Percentiles rank a stretch among this genome's conserved stretches.
Evolutionary conservation across 352 stramenopile species (phyloP).

Genomic region (Phytophthora tentaculata): DNA sequence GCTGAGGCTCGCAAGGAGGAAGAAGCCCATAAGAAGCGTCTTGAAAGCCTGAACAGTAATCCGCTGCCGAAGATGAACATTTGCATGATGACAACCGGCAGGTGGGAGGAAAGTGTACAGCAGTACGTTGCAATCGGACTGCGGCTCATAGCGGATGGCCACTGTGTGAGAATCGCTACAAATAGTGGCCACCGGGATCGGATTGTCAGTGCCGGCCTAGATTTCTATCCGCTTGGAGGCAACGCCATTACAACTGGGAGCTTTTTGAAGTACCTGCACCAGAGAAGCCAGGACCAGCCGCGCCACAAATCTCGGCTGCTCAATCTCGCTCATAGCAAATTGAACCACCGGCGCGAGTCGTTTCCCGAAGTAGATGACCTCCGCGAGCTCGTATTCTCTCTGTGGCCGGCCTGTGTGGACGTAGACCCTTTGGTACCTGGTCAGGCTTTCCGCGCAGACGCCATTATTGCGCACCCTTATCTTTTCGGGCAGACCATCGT

Average conservation of each 20-base stretch:
- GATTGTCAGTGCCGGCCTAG: slow-evolving; percentile 62
- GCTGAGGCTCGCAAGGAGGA: slow-evolving; percentile 28
- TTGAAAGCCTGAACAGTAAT: slow-evolving; percentile 30
- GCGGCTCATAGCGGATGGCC: slow-evolving; percentile 76
- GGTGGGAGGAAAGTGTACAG: slow-evolving; percentile 71
- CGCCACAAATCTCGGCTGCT: slow-evolving; percentile 45
- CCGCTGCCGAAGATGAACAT: slow-evolving; percentile 70
- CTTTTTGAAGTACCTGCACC: slow-evolving; percentile 54
- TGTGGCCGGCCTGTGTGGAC: slow-evolving; percentile 65
- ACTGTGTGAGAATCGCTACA: slow-evolving; percentile 91
- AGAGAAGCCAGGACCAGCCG: slow-evolving; percentile 43
- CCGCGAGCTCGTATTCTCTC: slow-evolving; percentile 56
- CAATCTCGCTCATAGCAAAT: slow-evolving; percentile 36
- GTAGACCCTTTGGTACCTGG: slow-evolving; percentile 50
- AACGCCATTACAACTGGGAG: slow-evolving; percentile 49
- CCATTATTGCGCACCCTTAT: slow-evolving; percentile 72
- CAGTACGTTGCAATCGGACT: slow-evolving; percentile 81
- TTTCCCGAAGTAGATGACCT: slow-evolving; percentile 58
- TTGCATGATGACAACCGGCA: slow-evolving; percentile 72
- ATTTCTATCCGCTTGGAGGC: slow-evolving; percentile 77
- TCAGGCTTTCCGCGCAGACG: slow-evolving; percentile 65
- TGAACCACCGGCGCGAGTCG: slow-evolving; percentile 41
- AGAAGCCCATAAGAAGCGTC: slow-evolving; percentile 29
- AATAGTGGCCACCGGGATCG: slow-evolving; percentile 76
- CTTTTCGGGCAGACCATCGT: slow-evolving; percentile 69